Percentiles rank a stretch among this genome's conserved stretches.
Evolutionary conservation across 1,284 basidiomycete species (phyloP).

Genomic region (Xerocomus nothofagi): DNA sequence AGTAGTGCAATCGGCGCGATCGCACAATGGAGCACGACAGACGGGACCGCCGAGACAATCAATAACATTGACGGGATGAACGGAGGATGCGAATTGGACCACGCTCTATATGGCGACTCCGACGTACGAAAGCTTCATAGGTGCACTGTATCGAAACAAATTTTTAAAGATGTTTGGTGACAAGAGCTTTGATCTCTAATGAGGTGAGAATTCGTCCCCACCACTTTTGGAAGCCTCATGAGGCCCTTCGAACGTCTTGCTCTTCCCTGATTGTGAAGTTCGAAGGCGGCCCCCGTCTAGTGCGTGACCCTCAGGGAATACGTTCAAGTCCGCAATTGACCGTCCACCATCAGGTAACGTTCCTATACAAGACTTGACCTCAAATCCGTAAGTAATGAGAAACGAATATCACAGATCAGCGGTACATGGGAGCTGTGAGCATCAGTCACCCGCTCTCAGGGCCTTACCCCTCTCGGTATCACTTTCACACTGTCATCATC

Average conservation of each 20-base stretch:
- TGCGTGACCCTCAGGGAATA: no score
- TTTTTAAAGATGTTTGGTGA: no score
- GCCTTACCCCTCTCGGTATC: neutral
- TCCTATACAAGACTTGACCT: neutral
- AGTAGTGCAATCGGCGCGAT: constrained; percentile 16
- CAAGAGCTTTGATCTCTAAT: no score
- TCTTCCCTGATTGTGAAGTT: neutral
- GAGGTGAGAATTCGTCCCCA: neutral
- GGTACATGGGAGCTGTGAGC: neutral
- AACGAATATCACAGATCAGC: neutral
- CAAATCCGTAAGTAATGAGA: neutral
- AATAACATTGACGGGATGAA: constrained; percentile 9
- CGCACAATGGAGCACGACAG: constrained; percentile 26
- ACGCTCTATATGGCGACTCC: neutral
- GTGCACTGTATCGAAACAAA: no score
- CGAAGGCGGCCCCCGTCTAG: neutral
- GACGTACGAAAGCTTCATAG: no score
- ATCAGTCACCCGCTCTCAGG: neutral
- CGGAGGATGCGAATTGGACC: no score
- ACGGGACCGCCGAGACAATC: constrained; percentile 24
- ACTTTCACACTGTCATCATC: constrained; percentile 1
- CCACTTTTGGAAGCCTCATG: neutral
- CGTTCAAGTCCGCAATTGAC: neutral
- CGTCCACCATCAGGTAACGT: neutral
- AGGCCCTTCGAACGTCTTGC: neutral